Conservation (phyloP, 257 asterid species). For the Apocynum venetum region DNA sequence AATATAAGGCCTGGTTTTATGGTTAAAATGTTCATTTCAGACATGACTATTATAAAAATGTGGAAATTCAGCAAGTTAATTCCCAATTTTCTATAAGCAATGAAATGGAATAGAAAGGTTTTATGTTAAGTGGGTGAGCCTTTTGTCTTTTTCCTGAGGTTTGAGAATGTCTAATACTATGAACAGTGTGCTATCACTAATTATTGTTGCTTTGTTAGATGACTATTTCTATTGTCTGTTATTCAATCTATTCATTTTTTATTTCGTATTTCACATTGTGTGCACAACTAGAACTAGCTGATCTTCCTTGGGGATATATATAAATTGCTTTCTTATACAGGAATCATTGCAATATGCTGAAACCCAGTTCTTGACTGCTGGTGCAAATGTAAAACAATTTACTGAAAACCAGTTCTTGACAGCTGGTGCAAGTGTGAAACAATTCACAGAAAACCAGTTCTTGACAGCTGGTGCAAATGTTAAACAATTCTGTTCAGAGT, state of each 20-base stretch:
- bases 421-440: constrained; percentile 17
- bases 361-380: constrained; percentile 19
- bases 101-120: neutral
- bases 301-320: neutral
- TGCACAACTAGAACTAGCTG: constrained; percentile 1
- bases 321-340: constrained; percentile 16
- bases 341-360: constrained; percentile 21
- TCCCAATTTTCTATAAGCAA: neutral
- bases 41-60: neutral
- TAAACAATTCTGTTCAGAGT: constrained; percentile 19
- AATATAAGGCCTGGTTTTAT: neutral
- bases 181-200: neutral
- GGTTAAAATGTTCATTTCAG: neutral
- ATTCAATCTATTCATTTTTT: neutral
- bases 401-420: neutral
- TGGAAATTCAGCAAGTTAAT: neutral
- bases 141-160: neutral
- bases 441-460: constrained; percentile 7
- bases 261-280: neutral
- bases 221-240: neutral
- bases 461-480: neutral
- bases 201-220: neutral
- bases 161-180: neutral
- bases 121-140: neutral
- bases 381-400: constrained; percentile 20